Percentiles rank a stretch among this genome's conserved stretches.
phyloP scores from a whole-genome alignment of 2,329 filamentous ascomycete species.

The Diaporthe citrichinensis region DNA sequence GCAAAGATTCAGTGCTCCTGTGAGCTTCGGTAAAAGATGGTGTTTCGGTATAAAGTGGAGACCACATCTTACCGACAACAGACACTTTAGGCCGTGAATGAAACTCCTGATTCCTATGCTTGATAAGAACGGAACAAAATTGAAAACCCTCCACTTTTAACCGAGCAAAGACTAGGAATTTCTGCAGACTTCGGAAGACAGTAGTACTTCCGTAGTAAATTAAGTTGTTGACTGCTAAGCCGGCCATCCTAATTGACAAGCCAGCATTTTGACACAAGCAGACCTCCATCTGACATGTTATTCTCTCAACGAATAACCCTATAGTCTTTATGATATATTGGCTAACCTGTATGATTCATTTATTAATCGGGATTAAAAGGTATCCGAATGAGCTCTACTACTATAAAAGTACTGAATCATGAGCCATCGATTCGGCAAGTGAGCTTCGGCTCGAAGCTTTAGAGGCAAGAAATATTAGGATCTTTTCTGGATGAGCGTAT shows the following conservation, averaged over 20 bases:
- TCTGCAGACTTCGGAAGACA: too few relatives aligned
- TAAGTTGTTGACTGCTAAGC: too few relatives aligned
- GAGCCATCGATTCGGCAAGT: background rate
- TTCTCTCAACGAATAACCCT: too few relatives aligned
- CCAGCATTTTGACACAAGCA: too few relatives aligned
- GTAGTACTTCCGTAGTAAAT: too few relatives aligned
- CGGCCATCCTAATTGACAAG: too few relatives aligned
- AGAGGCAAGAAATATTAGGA: background rate
- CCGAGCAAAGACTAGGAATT: too few relatives aligned
- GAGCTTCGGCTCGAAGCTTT: background rate
- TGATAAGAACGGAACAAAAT: background rate
- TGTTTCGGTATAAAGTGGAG: background rate
- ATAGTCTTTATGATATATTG: too few relatives aligned
- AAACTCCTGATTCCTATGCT: background rate
- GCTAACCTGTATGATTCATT: background rate
- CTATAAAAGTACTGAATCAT: background rate
- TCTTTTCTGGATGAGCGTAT: background rate
- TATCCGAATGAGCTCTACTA: background rate
- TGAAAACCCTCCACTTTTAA: background rate
- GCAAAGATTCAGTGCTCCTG: background rate
- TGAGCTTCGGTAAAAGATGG: background rate
- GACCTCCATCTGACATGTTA: too few relatives aligned
- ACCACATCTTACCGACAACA: background rate
- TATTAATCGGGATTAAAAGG: background rate
- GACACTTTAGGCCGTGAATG: background rate